phyloP scores from a whole-genome alignment of 306 rosid species.

The Neltuma alba region DNA sequence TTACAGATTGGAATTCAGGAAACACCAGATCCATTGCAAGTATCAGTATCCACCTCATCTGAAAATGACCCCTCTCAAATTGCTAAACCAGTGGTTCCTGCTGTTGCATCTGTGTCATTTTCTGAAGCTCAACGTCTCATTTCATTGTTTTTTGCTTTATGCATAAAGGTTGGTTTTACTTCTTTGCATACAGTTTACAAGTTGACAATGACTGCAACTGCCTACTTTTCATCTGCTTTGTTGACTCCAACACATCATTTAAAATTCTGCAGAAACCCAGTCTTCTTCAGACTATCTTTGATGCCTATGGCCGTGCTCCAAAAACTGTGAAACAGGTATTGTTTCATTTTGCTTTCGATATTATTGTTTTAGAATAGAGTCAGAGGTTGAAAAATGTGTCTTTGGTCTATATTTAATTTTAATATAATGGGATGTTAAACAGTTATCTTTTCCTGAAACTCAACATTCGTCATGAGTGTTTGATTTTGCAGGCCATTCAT shows the following conservation, averaged over 20 bases:
- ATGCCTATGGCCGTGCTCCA: constrained; percentile 68
- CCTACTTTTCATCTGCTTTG: constrained; percentile 27
- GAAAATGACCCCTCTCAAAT: constrained; percentile 57
- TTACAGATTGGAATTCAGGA: constrained; percentile 74
- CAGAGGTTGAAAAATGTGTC: neutral
- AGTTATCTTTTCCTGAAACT: neutral
- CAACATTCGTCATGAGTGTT: neutral
- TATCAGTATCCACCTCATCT: constrained; percentile 59
- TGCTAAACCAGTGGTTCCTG: constrained; percentile 42
- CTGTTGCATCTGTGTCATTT: constrained; percentile 57
- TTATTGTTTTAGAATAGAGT: constrained; percentile 13
- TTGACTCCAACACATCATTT: constrained; percentile 23
- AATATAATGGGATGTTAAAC: neutral
- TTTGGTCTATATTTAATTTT: neutral
- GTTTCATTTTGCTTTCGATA: constrained; percentile 27
- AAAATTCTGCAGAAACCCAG: constrained; percentile 77
- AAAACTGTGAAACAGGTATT: constrained; percentile 85
- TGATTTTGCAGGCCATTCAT: constrained; percentile 76
- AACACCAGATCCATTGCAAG: constrained; percentile 54
- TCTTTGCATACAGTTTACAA: constrained; percentile 4
- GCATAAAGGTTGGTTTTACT: constrained; percentile 76
- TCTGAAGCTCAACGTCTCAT: constrained; percentile 84
- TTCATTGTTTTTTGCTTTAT: constrained; percentile 90
- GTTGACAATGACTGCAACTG: constrained; percentile 18
- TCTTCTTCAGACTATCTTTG: constrained; percentile 83